Percentiles rank a stretch among this genome's conserved stretches.
These are phyloP conservation scores for Talaromyces sp. DNA, from an alignment of 2,329 filamentous ascomycete genomes.

Conservation along the genomic window DNA sequence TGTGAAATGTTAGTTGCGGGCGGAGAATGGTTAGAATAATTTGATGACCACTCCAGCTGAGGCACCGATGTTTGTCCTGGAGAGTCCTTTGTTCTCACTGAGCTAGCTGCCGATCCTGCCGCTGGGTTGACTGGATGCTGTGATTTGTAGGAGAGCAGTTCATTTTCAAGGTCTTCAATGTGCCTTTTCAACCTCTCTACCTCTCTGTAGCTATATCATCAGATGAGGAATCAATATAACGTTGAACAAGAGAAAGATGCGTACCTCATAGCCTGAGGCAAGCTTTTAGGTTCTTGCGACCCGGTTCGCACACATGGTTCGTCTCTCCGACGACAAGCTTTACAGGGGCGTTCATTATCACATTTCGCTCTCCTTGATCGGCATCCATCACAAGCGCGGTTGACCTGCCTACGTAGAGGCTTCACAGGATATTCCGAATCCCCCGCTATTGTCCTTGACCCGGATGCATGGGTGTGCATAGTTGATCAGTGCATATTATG, in stretches of 20 bases:
- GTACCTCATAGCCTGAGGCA: constrained; percentile 2
- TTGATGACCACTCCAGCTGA: background rate
- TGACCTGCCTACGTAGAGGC: constrained; percentile 2
- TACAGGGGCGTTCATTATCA: constrained; percentile 7
- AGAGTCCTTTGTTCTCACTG: background rate
- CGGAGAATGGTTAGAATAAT: background rate
- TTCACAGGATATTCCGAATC: background rate
- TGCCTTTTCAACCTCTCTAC: constrained; percentile 2
- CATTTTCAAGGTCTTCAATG: background rate
- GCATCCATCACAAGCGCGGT: constrained; percentile 3
- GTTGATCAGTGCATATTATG: background rate
- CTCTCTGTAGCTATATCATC: background rate
- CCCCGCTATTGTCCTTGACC: background rate
- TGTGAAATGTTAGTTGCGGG: background rate
- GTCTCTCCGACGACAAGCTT: constrained; percentile 1
- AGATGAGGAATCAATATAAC: background rate
- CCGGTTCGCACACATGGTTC: constrained; percentile 1
- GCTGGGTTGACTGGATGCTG: background rate
- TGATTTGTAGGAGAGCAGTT: constrained; percentile 2
- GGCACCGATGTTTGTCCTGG: background rate
- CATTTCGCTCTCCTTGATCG: constrained; percentile 4
- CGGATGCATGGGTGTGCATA: background rate
- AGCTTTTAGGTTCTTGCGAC: background rate
- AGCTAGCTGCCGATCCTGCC: too few species aligned
- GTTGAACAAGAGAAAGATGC: background rate